phyloP scores from a whole-genome alignment of 371 early-diverging fungal species.

The Mucor piriformis region DNA sequence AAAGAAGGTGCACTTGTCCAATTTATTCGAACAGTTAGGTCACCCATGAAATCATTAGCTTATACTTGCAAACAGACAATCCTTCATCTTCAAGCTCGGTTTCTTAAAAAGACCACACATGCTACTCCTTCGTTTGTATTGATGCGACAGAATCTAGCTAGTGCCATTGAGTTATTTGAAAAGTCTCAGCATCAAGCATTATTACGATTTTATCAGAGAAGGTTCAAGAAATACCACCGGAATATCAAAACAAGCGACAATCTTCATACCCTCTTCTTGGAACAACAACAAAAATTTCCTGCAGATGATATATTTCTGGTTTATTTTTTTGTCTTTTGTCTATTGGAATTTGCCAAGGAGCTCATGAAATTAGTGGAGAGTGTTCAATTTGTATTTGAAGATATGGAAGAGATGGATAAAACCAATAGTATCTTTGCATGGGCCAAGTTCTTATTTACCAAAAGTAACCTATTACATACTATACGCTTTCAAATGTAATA shows the following conservation, averaged over 20 bases:
- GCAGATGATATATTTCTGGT: slow-evolving; percentile 73
- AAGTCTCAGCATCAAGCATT: slow-evolving; percentile 32
- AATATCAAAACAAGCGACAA: slow-evolving; percentile 6
- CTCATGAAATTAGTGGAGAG: slow-evolving; percentile 56
- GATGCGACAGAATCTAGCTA: slow-evolving; percentile 38
- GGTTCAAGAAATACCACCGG: slow-evolving; percentile 1
- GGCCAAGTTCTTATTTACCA: background rate
- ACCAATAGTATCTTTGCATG: background rate
- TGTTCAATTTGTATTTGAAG: slow-evolving; percentile 29
- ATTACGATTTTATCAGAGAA: slow-evolving; percentile 21
- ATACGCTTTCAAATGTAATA: no score
- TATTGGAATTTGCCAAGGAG: slow-evolving; percentile 75
- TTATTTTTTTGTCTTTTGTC: slow-evolving; percentile 76
- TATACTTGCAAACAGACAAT: slow-evolving; percentile 64
- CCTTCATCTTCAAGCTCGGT: slow-evolving; percentile 51
- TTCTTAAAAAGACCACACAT: slow-evolving; percentile 25
- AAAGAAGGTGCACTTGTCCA: slow-evolving; percentile 44
- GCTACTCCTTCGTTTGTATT: slow-evolving; percentile 33
- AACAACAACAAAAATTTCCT: slow-evolving; percentile 21
- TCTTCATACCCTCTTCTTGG: slow-evolving; percentile 37
- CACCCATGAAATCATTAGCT: slow-evolving; percentile 61
- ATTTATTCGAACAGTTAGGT: slow-evolving; percentile 53
- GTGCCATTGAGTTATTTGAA: slow-evolving; percentile 39
- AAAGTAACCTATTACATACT: background rate
- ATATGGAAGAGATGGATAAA: slow-evolving; percentile 4